A percentile compares a stretch with the other conserved stretches of the same genome.
phyloP scores from a whole-genome alignment of 441 rosid species.

The Gossypium davidsonii region DNA sequence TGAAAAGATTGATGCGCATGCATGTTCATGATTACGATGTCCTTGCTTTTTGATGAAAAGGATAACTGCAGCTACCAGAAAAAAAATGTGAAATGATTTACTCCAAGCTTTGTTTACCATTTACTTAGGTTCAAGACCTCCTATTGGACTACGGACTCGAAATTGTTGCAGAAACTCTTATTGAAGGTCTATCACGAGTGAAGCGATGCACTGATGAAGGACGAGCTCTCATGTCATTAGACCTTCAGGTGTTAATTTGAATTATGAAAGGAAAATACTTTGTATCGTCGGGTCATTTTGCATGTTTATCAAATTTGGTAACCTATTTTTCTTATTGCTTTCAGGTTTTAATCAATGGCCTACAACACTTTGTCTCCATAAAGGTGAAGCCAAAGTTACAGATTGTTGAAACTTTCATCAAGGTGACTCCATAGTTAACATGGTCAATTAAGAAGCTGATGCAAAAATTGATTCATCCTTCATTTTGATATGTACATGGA shows the following conservation, averaged over 20 bases:
- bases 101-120: slow-evolving; percentile 8
- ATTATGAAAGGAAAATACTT: not conserved
- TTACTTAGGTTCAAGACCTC: slow-evolving; percentile 64
- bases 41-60: not conserved
- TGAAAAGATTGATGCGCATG: not conserved
- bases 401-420: slow-evolving; percentile 72
- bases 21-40: not conserved
- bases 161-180: slow-evolving; percentile 81
- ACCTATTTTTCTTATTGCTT: slow-evolving; percentile 11
- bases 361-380: slow-evolving; percentile 67
- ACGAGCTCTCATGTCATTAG: slow-evolving; percentile 90
- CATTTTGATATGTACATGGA: not conserved
- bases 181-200: slow-evolving; percentile 91
- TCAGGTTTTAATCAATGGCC: slow-evolving; percentile 87
- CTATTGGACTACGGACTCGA: slow-evolving; percentile 81
- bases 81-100: slow-evolving; percentile 1
- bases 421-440: slow-evolving; percentile 37
- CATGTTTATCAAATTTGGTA: not conserved
- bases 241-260: slow-evolving; percentile 63
- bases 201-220: slow-evolving; percentile 95
- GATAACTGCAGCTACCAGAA: not conserved
- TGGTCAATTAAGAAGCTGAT: not conserved
- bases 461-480: not conserved
- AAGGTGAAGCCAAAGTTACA: slow-evolving; percentile 77
- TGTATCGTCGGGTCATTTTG: not conserved